phyloP scores from a whole-genome alignment of 257 asterid genomes.

The Ilex aquifolium region DNA sequence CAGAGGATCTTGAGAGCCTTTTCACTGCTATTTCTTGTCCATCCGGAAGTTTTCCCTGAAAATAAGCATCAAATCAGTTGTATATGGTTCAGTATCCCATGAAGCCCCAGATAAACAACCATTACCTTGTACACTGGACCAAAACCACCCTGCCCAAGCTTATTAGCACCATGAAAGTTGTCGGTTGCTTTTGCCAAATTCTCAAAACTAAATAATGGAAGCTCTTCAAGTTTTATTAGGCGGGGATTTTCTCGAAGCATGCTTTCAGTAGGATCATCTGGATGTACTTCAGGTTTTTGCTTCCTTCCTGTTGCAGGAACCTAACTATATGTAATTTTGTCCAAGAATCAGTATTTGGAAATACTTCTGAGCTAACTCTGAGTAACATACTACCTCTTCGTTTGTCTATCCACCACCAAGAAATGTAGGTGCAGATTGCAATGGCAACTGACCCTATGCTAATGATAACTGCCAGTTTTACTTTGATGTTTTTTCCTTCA shows the following conservation, averaged over 20 bases:
- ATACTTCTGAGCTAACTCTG: too few species aligned
- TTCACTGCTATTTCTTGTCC: slow-evolving; percentile 46
- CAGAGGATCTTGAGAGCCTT: slow-evolving; percentile 31
- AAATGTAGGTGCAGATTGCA: slow-evolving; percentile 17
- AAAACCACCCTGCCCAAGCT: slow-evolving; percentile 44
- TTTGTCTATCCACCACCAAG: slow-evolving; percentile 16
- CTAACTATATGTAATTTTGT: not conserved
- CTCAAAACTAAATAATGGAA: slow-evolving; percentile 28
- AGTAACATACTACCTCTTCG: slow-evolving; percentile 10
- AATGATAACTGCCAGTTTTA: slow-evolving; percentile 32
- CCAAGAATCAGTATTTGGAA: not conserved
- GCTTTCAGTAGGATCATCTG: slow-evolving; percentile 10
- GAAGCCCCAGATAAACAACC: not conserved
- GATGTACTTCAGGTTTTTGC: slow-evolving; percentile 2
- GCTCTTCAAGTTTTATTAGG: slow-evolving; percentile 18
- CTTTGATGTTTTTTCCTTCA: slow-evolving; percentile 18
- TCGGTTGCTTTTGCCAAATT: slow-evolving; percentile 29
- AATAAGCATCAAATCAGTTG: not conserved
- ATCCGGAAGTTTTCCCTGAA: slow-evolving; percentile 26
- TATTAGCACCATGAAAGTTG: slow-evolving; percentile 23
- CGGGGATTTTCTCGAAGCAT: slow-evolving; percentile 8
- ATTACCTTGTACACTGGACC: slow-evolving; percentile 35
- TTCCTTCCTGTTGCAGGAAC: slow-evolving; percentile 15
- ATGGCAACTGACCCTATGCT: slow-evolving; percentile 24
- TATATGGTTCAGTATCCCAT: not conserved